Evolutionary conservation across 2,329 filamentous ascomycete genomes (phyloP).

Genomic region (Fusarium pseudonygamai): DNA sequence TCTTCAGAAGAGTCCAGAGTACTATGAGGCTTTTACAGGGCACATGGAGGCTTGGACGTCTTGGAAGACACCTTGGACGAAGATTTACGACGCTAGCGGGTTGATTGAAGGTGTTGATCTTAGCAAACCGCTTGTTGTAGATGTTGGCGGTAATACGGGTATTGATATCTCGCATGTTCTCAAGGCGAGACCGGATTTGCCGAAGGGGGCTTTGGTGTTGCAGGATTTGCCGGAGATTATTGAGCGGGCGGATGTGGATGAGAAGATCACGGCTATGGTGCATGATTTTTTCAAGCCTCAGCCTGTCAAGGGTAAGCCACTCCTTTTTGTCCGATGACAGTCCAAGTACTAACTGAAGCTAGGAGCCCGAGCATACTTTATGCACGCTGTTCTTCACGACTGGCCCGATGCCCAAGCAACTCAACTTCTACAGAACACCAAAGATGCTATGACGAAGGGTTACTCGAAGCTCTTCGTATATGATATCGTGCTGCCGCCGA

Average conservation of each 20-base stretch:
- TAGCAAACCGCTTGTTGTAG: constrained; percentile 14
- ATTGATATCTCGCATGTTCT: constrained; percentile 28
- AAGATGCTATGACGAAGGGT: constrained; percentile 25
- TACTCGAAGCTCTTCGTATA: constrained; percentile 43
- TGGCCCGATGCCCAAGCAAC: constrained; percentile 54
- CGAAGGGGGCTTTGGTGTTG: constrained; percentile 1
- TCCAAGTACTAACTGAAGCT: rapidly evolving
- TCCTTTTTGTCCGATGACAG: too few relatives aligned
- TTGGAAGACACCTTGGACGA: constrained; percentile 36
- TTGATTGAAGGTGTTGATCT: constrained; percentile 16
- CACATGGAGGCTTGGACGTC: constrained; percentile 34
- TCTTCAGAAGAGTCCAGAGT: constrained; percentile 28
- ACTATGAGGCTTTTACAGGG: constrained; percentile 25
- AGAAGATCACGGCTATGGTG: constrained; percentile 9
- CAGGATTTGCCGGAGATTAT: constrained; percentile 35
- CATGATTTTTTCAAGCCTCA: constrained; percentile 35
- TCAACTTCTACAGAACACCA: constrained; percentile 40
- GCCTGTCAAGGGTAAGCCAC: constrained; percentile 5
- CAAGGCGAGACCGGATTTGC: background rate
- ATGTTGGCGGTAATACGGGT: constrained; percentile 31
- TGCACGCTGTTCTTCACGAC: constrained; percentile 60
- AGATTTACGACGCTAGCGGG: constrained; percentile 23
- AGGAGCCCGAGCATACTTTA: constrained; percentile 55
- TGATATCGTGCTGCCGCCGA: constrained; percentile 31
- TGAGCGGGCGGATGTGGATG: constrained; percentile 2